Conservation (phyloP, 2,329 filamentous ascomycete genomes). For the Pseudopyricularia javanii region DNA sequence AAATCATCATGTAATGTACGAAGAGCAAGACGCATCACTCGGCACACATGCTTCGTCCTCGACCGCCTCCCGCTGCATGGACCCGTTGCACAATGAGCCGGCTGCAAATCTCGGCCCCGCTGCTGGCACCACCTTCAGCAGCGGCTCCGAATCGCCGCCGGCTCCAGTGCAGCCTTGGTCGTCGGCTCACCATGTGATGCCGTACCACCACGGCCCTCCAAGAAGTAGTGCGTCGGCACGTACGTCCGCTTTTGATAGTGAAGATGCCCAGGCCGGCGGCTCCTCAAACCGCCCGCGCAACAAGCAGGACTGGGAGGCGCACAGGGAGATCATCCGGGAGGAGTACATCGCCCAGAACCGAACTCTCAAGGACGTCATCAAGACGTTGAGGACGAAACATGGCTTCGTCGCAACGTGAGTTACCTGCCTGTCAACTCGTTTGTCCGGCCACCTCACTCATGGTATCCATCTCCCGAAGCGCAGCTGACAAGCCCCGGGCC, state of each 20-base stretch:
- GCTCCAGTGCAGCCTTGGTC: neutral
- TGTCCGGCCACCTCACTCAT: neutral
- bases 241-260: neutral
- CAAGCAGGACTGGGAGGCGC: neutral
- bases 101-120: neutral
- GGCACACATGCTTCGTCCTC: neutral
- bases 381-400: neutral
- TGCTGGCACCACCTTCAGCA: neutral
- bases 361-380: neutral
- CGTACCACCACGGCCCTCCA: neutral
- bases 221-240: too few species aligned
- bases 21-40: neutral
- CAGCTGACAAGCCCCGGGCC: neutral
- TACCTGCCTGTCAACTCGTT: neutral
- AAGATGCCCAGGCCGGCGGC: neutral
- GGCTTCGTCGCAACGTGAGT: slow-evolving; percentile 1
- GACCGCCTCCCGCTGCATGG: neutral
- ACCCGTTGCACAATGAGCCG: neutral
- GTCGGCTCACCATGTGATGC: neutral
- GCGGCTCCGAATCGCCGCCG: neutral
- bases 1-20: neutral
- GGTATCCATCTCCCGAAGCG: neutral
- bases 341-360: neutral
- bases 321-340: neutral
- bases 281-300: neutral